Base-by-base conservation (phyloP, 2,329 filamentous ascomycete genomes). In the Pseudocercospora musae region DNA sequence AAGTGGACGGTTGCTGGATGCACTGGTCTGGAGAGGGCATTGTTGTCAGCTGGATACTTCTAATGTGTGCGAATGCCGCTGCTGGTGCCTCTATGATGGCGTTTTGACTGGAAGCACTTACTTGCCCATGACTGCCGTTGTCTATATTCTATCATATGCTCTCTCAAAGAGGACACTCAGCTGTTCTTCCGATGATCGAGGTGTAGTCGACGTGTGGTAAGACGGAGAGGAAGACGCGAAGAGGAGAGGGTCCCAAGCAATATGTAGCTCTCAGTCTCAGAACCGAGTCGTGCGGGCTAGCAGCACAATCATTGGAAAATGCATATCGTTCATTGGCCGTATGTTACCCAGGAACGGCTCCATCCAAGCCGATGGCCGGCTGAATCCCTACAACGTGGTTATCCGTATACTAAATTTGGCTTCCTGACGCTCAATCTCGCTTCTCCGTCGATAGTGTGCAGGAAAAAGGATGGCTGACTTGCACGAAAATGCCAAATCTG, bases 1-100 rank as follows among this genome's bases (percentile, higher is more conserved):
- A 79, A 80, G 71, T 82, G 80, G 49, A 81, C 78, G 10, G 75
- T 72, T 25, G 79, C 78, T 54, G 79, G 79, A 67, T 82, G 80
- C 46, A 74, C 70, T 58, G 80, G 79, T 66, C 79, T 78, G 62
- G 25, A 23, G 18, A 23, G 10, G 4, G 11, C 10, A n/a, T 5
- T 33, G 29, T n/a, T n/a, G 37, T 33, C n/a, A 37, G 52, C 18
- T 23, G 52, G 11, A 18, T 20, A 13, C 5, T 13, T 54, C 48
- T 52, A 9, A 52, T 29, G 23, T 48, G 5, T 21, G 20, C 10
- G 15, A 40, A n/a, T 11, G 37, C 37, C n/a, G 15, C 37, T 40
- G 13, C 37, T 40, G 15, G n/a, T n/a, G 2, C 10, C 4, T 11
- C 8, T 18, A 15, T 1, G 11, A 1, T 15, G 11, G 11, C 13